Evolutionary conservation across 306 rosid species (phyloP).

Genomic region (Castanospermum australe): DNA sequence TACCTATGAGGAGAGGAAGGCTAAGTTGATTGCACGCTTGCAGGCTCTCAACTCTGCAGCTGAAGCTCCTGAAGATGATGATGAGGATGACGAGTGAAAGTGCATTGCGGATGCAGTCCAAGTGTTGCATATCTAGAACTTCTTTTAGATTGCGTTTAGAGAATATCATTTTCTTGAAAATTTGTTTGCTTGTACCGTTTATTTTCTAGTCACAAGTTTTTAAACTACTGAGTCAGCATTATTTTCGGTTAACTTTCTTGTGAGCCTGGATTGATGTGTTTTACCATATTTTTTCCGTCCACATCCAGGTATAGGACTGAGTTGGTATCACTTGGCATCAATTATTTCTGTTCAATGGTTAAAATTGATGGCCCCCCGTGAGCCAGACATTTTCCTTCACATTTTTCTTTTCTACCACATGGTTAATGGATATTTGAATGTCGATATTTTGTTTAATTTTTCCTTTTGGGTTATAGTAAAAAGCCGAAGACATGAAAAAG

Average conservation of each 20-base stretch:
- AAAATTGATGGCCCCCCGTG: no score
- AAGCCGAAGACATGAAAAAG: no score
- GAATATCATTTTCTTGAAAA: background rate
- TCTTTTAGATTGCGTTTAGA: background rate
- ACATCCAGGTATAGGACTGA: no score
- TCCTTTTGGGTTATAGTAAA: no score
- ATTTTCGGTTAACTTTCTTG: slow-evolving; percentile 11
- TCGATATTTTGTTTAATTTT: no score
- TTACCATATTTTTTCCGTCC: background rate
- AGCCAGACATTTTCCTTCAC: no score
- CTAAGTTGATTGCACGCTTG: slow-evolving; percentile 50
- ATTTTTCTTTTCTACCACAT: no score
- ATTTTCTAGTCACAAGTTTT: slow-evolving; percentile 9
- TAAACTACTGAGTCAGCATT: background rate
- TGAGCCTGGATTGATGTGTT: slow-evolving; percentile 5
- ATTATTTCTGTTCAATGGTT: no score
- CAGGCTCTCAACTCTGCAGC: slow-evolving; percentile 66
- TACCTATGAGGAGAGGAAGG: slow-evolving; percentile 70
- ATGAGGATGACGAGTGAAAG: slow-evolving; percentile 50
- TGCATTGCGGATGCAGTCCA: background rate
- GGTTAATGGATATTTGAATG: no score
- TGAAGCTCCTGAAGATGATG: slow-evolving; percentile 40
- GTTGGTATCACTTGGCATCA: no score
- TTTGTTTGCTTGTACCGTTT: slow-evolving; percentile 3
- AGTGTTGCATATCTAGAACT: background rate